A percentile compares a stretch with the other conserved stretches of the same genome.
These are phyloP conservation scores for Hypoxylon rubiginosum DNA, from an alignment of 2,329 filamentous ascomycete species.

Conservation along the genomic window DNA sequence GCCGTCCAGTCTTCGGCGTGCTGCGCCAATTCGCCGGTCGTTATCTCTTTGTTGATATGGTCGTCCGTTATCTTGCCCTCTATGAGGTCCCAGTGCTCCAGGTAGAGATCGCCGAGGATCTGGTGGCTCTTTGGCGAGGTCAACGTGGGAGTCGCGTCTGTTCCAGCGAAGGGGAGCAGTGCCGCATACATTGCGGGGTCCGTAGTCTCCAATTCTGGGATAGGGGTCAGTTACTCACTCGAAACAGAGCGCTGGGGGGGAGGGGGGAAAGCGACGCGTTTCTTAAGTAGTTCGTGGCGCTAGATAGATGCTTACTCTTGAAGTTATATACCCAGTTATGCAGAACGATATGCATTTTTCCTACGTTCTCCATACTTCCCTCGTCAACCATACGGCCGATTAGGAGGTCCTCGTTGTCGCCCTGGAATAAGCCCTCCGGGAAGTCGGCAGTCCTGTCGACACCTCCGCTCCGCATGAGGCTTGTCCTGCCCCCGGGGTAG, in stretches of 20 bases:
- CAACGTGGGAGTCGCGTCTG: neutral
- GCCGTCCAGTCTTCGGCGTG: neutral
- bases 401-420: neutral
- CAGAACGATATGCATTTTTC: neutral
- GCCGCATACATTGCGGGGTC: neutral
- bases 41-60: neutral
- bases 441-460: neutral
- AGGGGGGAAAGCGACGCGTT: neutral
- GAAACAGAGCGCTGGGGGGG: neutral
- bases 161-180: neutral
- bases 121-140: neutral
- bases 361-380: neutral
- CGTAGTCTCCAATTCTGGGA: neutral
- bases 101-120: neutral
- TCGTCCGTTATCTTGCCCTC: neutral
- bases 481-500: conserved; percentile 1
- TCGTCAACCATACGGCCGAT: conserved; percentile 1
- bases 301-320: neutral
- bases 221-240: neutral
- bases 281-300: neutral
- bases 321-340: neutral
- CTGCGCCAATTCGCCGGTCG: neutral
- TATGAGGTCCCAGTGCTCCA: neutral
- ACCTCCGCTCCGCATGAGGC: conserved; percentile 7
- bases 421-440: neutral